Evolutionary conservation across 306 rosid species (phyloP).

Genomic region (Argentina anserina): DNA sequence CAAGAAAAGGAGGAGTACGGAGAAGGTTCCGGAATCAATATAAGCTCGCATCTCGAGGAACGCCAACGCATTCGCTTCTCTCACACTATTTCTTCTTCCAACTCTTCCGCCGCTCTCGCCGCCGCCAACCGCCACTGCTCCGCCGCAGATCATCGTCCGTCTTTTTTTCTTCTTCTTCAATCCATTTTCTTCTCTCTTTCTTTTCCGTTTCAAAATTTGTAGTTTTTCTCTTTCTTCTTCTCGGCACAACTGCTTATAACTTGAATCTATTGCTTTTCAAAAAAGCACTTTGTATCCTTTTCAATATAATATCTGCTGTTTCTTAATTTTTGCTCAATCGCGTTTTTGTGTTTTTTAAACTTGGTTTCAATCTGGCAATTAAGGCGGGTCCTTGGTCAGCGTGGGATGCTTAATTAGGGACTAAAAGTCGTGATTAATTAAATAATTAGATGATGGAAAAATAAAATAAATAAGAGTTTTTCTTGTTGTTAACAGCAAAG

Average conservation of each 20-base stretch:
- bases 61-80: slow-evolving; percentile 29
- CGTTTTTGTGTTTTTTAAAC: not conserved
- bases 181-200: slow-evolving; percentile 17
- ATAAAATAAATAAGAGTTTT: not conserved
- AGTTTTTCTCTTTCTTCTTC: slow-evolving; percentile 21
- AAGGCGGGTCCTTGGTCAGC: slow-evolving; percentile 25
- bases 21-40: slow-evolving; percentile 58
- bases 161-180: slow-evolving; percentile 18
- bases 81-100: slow-evolving; percentile 21
- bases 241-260: slow-evolving; percentile 5
- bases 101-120: not conserved
- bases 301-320: not conserved
- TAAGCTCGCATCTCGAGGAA: slow-evolving; percentile 65
- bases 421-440: not conserved
- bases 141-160: slow-evolving; percentile 18
- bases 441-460: not conserved
- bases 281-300: slow-evolving; percentile 24
- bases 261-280: slow-evolving; percentile 10
- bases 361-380: not conserved
- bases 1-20: slow-evolving; percentile 61
- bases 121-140: slow-evolving; percentile 2
- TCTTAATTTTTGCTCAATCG: not conserved
- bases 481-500: not conserved
- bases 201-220: slow-evolving; percentile 4
- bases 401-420: slow-evolving; percentile 26